Percentiles rank a stretch among this genome's conserved stretches.
Evolutionary conservation across 2,329 filamentous ascomycete species (phyloP).

Genomic region (Colletotrichum shisoi): DNA sequence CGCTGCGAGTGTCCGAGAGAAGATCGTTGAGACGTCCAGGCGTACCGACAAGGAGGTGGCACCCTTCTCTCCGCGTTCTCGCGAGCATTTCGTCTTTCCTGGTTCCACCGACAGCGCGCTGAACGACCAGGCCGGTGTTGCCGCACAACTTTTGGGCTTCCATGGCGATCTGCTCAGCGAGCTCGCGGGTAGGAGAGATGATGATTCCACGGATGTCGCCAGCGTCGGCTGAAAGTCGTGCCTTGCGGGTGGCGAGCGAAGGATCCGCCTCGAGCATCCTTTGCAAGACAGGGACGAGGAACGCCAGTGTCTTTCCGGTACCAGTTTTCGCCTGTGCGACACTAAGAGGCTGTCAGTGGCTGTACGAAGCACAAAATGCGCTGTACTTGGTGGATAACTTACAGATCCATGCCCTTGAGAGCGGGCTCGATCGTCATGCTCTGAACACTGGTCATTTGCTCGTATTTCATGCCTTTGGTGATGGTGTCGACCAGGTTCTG

Average conservation of each 20-base stretch:
- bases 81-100: conserved; percentile 74
- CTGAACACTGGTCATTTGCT: conserved; percentile 93
- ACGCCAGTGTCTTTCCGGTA: conserved; percentile 95
- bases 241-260: conserved; percentile 60
- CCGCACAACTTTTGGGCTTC: conserved; percentile 75
- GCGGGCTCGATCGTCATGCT: conserved; percentile 81
- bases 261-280: conserved; percentile 74
- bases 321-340: conserved; percentile 96
- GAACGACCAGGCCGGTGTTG: conserved; percentile 71
- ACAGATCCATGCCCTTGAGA: conserved; percentile 83
- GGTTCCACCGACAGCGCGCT: conserved; percentile 91
- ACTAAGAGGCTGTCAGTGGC: conserved; percentile 53
- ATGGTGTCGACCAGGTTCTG: conserved; percentile 72
- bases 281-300: conserved; percentile 85
- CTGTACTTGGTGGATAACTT: conserved; percentile 52
- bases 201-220: conserved; percentile 74
- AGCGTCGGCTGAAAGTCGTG: conserved; percentile 51
- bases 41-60: conserved; percentile 88
- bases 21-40: conserved; percentile 88
- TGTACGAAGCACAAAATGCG: conserved; percentile 6
- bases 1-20: conserved; percentile 69
- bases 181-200: conserved; percentile 80
- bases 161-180: conserved; percentile 79
- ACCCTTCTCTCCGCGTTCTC: conserved; percentile 75
- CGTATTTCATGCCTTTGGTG: conserved; percentile 75